These are phyloP conservation scores for Colletotrichum coccodes DNA, from an alignment of 2,329 filamentous ascomycete species.

Conservation along the genomic window DNA sequence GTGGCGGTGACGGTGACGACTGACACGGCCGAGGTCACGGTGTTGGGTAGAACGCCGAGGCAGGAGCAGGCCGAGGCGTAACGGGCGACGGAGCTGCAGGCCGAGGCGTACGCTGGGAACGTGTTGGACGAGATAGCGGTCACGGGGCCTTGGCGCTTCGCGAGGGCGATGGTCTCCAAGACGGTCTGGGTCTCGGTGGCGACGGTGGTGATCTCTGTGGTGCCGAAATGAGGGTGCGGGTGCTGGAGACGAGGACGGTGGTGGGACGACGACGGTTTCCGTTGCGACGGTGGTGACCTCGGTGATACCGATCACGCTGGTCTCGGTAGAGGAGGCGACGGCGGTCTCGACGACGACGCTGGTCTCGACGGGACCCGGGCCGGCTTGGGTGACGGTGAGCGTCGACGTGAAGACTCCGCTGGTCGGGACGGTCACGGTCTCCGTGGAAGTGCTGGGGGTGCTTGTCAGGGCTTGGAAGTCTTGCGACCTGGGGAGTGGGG, in stretches of 20 bases:
- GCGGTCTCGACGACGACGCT: slow-evolving; percentile 12
- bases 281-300: slow-evolving; percentile 18
- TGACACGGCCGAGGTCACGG: slow-evolving; percentile 31
- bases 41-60: slow-evolving; percentile 35
- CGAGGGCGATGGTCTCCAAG: slow-evolving; percentile 18
- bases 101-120: slow-evolving; percentile 37
- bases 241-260: slow-evolving; percentile 22
- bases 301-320: slow-evolving; percentile 12
- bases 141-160: slow-evolving; percentile 18
- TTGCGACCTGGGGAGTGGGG: background rate
- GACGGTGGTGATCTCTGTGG: slow-evolving; percentile 27
- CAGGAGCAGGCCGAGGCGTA: slow-evolving; percentile 40
- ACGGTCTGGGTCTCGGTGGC: slow-evolving; percentile 31
- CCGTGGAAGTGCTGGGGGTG: slow-evolving; percentile 16
- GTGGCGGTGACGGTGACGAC: slow-evolving; percentile 27
- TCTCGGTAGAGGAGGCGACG: slow-evolving; percentile 1
- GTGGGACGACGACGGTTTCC: slow-evolving; percentile 24
- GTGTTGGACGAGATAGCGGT: slow-evolving; percentile 2
- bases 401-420: slow-evolving; percentile 26
- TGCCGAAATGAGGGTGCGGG: slow-evolving; percentile 24
- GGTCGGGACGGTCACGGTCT: slow-evolving; percentile 22
- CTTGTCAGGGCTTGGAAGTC: background rate
- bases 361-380: slow-evolving; percentile 11
- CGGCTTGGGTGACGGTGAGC: slow-evolving; percentile 8
- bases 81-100: slow-evolving; percentile 34